Percentiles rank a stretch among this genome's conserved stretches.
Evolutionary conservation across 2,329 filamentous ascomycete genomes (phyloP).

Genomic region (Pyrenophora graminea): DNA sequence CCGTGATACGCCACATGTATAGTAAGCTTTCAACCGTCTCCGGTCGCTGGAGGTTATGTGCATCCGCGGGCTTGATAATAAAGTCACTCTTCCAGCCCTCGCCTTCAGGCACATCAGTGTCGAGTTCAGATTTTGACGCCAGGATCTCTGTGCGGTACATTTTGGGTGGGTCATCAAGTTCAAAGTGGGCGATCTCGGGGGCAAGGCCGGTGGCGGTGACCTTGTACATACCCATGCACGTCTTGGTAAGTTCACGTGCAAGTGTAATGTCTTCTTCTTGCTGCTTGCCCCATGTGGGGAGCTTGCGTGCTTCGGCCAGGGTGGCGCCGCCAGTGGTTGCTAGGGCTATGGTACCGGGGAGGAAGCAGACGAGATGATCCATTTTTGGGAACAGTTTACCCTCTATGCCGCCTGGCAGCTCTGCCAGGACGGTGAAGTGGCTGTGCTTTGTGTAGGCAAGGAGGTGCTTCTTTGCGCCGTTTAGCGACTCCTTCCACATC

Average conservation of each 20-base stretch:
- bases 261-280: slow-evolving; percentile 87
- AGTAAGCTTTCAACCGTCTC: slow-evolving; percentile 97
- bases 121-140: slow-evolving; percentile 50
- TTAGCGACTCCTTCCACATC: slow-evolving; percentile 88
- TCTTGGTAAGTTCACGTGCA: slow-evolving; percentile 89
- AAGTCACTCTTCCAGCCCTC: slow-evolving; percentile 78
- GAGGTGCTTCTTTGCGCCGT: slow-evolving; percentile 86
- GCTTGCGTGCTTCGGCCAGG: slow-evolving; percentile 74
- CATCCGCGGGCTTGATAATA: slow-evolving; percentile 76
- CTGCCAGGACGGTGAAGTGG: slow-evolving; percentile 85
- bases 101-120: slow-evolving; percentile 40
- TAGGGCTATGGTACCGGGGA: slow-evolving; percentile 93
- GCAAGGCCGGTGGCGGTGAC: slow-evolving; percentile 89
- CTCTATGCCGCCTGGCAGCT: slow-evolving; percentile 75
- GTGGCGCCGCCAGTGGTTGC: slow-evolving; percentile 79
- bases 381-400: slow-evolving; percentile 79
- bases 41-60: slow-evolving; percentile 90
- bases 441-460: slow-evolving; percentile 83
- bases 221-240: slow-evolving; percentile 98
- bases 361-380: slow-evolving; percentile 97
- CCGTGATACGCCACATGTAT: slow-evolving; percentile 98
- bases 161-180: slow-evolving; percentile 70
- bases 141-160: slow-evolving; percentile 56
- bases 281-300: slow-evolving; percentile 70
- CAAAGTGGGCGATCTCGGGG: slow-evolving; percentile 91